Evolutionary conservation across 2,329 filamentous ascomycete species (phyloP).

Genomic region (Diaporthe citrichinensis): DNA sequence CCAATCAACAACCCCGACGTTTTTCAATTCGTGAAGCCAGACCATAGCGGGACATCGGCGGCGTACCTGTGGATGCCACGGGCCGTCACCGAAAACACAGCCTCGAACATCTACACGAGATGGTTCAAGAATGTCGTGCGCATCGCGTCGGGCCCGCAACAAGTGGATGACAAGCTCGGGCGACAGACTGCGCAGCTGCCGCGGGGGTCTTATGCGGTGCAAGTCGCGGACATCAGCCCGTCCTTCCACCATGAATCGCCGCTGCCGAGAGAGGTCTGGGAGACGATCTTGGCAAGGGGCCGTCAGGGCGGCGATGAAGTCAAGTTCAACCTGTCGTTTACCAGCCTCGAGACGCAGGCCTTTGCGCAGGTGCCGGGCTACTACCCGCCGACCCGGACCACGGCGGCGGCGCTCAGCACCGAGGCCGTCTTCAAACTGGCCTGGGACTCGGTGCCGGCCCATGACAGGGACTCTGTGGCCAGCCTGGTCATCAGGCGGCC

Average conservation of each 20-base stretch:
- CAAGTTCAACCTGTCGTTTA: neutral
- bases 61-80: slow-evolving; percentile 32
- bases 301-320: neutral
- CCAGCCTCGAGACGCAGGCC: neutral
- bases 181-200: neutral
- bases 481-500: slow-evolving; percentile 1
- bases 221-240: neutral
- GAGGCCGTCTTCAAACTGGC: neutral
- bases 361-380: neutral
- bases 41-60: neutral
- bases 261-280: slow-evolving; percentile 28
- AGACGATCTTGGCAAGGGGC: neutral
- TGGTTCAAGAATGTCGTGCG: slow-evolving; percentile 35
- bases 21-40: neutral
- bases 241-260: slow-evolving; percentile 26
- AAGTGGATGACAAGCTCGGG: neutral
- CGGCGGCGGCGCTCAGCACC: no score
- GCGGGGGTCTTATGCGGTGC: neutral
- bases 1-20: neutral
- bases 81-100: neutral
- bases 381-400: neutral
- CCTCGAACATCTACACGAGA: slow-evolving; percentile 3
- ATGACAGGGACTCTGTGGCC: neutral
- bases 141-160: neutral
- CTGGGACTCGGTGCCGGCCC: neutral